Conservation (phyloP, 345 rosid species). For the Gossypium ekmanianum region DNA sequence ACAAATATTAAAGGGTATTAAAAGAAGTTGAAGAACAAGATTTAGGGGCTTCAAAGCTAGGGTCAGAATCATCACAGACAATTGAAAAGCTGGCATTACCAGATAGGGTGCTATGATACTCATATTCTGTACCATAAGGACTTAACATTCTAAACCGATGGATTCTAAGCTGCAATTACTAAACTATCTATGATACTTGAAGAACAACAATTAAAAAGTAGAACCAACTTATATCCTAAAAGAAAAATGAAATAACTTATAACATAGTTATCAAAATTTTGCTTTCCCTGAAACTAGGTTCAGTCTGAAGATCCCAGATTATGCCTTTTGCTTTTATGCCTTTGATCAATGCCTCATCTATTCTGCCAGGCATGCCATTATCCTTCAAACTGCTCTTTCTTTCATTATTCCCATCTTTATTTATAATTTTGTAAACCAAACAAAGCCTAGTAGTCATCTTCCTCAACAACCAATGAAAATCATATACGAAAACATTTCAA, state of each 20-base stretch:
- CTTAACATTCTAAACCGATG: neutral
- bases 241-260: neutral
- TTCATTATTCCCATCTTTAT: neutral
- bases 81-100: neutral
- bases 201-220: neutral
- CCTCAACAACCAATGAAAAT: neutral
- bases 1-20: neutral
- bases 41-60: neutral
- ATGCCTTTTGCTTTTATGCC: neutral
- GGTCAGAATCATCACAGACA: neutral
- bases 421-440: neutral
- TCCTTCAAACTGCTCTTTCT: constrained; percentile 2
- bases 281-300: neutral
- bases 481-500: neutral
- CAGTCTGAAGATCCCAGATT: neutral
- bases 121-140: neutral
- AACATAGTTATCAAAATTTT: neutral
- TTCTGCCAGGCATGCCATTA: neutral
- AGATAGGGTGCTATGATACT: neutral
- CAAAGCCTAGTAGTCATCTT: neutral
- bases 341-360: neutral
- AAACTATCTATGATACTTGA: neutral
- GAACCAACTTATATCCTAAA: neutral
- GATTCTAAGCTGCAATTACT: neutral
- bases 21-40: neutral